A percentile compares a stretch with the other conserved stretches of the same genome.
phyloP scores from a whole-genome alignment of 352 stramenopile genomes.

The Pythium aquatile region DNA sequence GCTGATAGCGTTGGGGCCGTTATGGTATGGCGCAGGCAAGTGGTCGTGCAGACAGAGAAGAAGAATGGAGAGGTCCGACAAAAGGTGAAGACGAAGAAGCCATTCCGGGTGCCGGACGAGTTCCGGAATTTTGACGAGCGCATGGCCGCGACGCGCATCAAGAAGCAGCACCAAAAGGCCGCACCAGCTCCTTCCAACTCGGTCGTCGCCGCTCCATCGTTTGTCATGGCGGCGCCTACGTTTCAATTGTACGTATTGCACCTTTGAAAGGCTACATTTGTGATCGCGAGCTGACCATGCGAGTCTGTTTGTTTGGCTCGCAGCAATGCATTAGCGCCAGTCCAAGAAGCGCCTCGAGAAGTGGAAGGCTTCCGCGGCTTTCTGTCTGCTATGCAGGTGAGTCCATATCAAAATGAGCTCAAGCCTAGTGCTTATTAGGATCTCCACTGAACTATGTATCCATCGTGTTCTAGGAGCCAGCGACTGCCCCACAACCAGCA shows the following conservation, averaged over 20 bases:
- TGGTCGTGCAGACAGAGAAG: slow-evolving; percentile 39
- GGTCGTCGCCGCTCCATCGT: slow-evolving; percentile 48
- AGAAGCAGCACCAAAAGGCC: slow-evolving; percentile 32
- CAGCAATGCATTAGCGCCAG: slow-evolving; percentile 8
- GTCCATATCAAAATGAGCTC: neutral
- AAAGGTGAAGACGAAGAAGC: slow-evolving; percentile 31
- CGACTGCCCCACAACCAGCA: slow-evolving; percentile 12
- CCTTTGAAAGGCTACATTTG: neutral
- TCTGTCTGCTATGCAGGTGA: slow-evolving; percentile 51
- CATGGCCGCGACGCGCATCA: slow-evolving; percentile 35
- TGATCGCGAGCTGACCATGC: neutral
- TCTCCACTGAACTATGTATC: neutral
- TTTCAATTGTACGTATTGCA: slow-evolving; percentile 62
- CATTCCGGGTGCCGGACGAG: slow-evolving; percentile 41
- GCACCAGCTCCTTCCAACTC: slow-evolving; percentile 24
- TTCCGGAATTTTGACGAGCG: slow-evolving; percentile 82
- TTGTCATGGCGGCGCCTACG: slow-evolving; percentile 59
- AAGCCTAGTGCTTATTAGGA: neutral
- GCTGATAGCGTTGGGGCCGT: neutral
- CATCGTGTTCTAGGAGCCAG: slow-evolving; percentile 3
- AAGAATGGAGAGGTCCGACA: slow-evolving; percentile 33
- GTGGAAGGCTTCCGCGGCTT: slow-evolving; percentile 74
- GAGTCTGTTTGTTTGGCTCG: neutral
- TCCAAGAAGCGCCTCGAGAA: slow-evolving; percentile 32
- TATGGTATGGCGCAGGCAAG: slow-evolving; percentile 25